phyloP scores from a whole-genome alignment of 2,329 filamentous ascomycete species.

The Alternaria postmessia region DNA sequence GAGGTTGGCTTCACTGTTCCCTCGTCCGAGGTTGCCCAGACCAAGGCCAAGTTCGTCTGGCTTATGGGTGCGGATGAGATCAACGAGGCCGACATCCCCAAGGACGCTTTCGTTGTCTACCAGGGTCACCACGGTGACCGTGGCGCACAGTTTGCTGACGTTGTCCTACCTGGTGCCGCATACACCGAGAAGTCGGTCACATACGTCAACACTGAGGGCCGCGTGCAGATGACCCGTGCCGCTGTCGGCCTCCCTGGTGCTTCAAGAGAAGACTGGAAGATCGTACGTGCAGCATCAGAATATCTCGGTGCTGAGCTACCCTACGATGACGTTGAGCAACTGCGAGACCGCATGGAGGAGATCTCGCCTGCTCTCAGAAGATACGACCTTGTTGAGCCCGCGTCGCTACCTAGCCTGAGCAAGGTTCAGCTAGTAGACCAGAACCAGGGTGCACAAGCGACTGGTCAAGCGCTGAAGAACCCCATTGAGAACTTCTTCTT shows the following conservation, averaged over 20 bases:
- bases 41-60: slow-evolving; percentile 94
- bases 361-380: slow-evolving; percentile 88
- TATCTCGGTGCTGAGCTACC: slow-evolving; percentile 87
- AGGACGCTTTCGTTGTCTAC: slow-evolving; percentile 96
- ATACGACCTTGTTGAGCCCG: slow-evolving; percentile 90
- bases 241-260: slow-evolving; percentile 90
- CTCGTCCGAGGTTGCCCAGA: slow-evolving; percentile 80
- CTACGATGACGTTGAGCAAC: slow-evolving; percentile 89
- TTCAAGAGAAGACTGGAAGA: slow-evolving; percentile 97
- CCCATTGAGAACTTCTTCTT: slow-evolving; percentile 97
- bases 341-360: slow-evolving; percentile 93
- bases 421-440: slow-evolving; percentile 96
- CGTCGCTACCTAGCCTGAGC: slow-evolving; percentile 75
- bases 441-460: slow-evolving; percentile 86
- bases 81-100: slow-evolving; percentile 83
- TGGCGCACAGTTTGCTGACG: slow-evolving; percentile 90
- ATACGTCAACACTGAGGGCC: slow-evolving; percentile 97
- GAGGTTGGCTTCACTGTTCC: slow-evolving; percentile 94
- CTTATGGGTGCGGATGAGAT: slow-evolving; percentile 95
- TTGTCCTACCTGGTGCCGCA: slow-evolving; percentile 90
- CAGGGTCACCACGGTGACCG: slow-evolving; percentile 97
- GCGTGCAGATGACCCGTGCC: slow-evolving; percentile 90
- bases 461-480: slow-evolving; percentile 78
- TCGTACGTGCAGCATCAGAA: slow-evolving; percentile 90
- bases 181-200: slow-evolving; percentile 98